Evolutionary conservation across 2,329 filamentous ascomycete genomes (phyloP).

Genomic region (Nannizzia gypsea): DNA sequence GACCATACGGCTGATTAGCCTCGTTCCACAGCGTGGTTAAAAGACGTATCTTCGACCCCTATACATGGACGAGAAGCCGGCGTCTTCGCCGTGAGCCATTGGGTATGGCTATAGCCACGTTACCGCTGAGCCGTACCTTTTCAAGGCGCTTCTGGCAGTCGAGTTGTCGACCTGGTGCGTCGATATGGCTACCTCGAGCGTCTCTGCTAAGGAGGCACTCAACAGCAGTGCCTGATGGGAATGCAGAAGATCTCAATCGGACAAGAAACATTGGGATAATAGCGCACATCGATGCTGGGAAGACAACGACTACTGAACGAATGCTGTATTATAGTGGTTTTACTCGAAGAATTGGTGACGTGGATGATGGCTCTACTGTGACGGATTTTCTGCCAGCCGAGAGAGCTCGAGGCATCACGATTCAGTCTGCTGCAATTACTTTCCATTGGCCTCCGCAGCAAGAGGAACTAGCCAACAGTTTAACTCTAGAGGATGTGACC

Average conservation of each 20-base stretch:
- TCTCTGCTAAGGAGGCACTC: constrained; percentile 20
- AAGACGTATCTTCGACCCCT: neutral
- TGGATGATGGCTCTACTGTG: constrained; percentile 91
- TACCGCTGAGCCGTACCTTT: constrained; percentile 12
- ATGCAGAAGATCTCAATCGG: constrained; percentile 38
- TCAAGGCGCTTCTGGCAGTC: constrained; percentile 8
- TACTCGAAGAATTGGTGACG: constrained; percentile 79
- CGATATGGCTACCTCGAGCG: neutral
- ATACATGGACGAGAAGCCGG: neutral
- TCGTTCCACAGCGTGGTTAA: neutral
- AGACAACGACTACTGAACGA: constrained; percentile 96
- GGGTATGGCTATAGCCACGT: constrained; percentile 4
- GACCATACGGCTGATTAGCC: neutral
- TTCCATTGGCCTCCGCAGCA: constrained; percentile 69
- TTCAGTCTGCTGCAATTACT: constrained; percentile 92
- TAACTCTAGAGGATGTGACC: constrained; percentile 16
- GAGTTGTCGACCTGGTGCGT: neutral
- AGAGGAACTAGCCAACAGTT: constrained; percentile 13
- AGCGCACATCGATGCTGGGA: constrained; percentile 95
- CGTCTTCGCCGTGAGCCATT: neutral
- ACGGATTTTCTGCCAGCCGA: constrained; percentile 95
- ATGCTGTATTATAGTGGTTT: constrained; percentile 97
- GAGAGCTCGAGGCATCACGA: constrained; percentile 84
- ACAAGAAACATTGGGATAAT: constrained; percentile 97
- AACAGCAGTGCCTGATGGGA: constrained; percentile 16